Conservation (phyloP, 1,284 basidiomycete genomes). For the Schizophyllum amplum region DNA sequence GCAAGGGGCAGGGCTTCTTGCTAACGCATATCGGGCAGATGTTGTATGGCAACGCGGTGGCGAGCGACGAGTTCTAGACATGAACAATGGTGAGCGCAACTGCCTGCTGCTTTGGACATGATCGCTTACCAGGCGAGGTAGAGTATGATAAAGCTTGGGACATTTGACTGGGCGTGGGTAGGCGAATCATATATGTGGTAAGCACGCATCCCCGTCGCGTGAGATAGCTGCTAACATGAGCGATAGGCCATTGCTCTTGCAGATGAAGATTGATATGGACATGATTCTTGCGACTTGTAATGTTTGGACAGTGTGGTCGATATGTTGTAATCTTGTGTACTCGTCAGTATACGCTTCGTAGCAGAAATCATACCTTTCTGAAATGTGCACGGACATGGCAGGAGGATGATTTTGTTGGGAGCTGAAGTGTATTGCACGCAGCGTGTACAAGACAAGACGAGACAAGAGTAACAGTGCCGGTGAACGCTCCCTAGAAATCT, state of each 20-base stretch:
- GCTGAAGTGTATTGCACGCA: conserved; percentile 6
- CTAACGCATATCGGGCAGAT: conserved; percentile 19
- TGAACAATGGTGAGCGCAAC: neutral
- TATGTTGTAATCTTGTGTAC: too few species aligned
- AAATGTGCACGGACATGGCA: too few species aligned
- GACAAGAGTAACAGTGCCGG: neutral
- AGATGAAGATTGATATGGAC: conserved; percentile 29
- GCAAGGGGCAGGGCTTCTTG: conserved; percentile 16
- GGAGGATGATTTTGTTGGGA: too few species aligned
- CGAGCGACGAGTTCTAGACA: conserved; percentile 8
- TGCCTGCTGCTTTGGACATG: neutral
- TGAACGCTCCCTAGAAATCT: conserved; percentile 2
- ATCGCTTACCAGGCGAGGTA: conserved; percentile 1
- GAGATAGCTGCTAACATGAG: conserved; percentile 29
- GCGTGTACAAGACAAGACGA: conserved; percentile 5
- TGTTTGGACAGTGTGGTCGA: too few species aligned
- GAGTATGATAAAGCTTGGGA: conserved; percentile 34
- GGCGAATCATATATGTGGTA: too few species aligned
- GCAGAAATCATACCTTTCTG: too few species aligned
- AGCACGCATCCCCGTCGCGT: conserved; percentile 36
- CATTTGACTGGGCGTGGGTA: conserved; percentile 32
- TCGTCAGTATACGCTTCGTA: too few species aligned
- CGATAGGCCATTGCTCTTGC: conserved; percentile 12
- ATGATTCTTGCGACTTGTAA: conserved; percentile 12
- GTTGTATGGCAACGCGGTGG: conserved; percentile 12